A percentile compares a stretch with the other conserved stretches of the same genome.
These are phyloP conservation scores for Amphirosellinia nigrospora DNA, from an alignment of 495 filamentous ascomycete genomes.

Conservation along the genomic window DNA sequence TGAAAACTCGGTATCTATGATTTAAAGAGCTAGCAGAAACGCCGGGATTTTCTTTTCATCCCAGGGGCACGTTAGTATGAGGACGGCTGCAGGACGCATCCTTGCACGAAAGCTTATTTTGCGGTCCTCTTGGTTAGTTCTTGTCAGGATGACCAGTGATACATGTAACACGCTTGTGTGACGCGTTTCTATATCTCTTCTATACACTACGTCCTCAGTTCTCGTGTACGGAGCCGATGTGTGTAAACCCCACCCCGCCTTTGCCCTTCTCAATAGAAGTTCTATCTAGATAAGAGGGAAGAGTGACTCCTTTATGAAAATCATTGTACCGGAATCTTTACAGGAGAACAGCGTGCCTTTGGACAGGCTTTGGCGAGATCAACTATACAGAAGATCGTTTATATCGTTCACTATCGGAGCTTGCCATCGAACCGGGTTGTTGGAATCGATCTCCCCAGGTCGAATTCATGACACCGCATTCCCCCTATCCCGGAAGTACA, in stretches of 20 bases:
- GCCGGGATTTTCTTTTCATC: not conserved
- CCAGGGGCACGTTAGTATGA: constrained; percentile 3
- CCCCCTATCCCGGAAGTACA: not conserved
- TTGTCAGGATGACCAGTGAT: not conserved
- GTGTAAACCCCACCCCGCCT: not conserved
- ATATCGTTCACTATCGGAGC: not conserved
- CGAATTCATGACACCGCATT: not conserved
- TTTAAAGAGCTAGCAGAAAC: constrained; percentile 12
- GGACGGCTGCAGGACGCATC: not conserved
- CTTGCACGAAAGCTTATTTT: constrained; percentile 24
- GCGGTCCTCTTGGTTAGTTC: not conserved
- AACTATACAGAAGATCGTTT: not conserved
- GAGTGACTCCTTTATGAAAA: too few species aligned
- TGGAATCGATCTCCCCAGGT: not conserved
- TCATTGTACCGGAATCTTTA: not conserved
- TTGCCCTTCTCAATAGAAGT: not conserved
- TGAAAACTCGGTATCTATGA: not conserved
- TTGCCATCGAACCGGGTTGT: too few species aligned
- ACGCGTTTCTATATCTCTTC: not conserved
- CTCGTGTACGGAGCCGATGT: not conserved
- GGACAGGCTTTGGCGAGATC: not conserved
- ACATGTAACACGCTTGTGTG: constrained; percentile 5
- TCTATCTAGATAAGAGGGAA: not conserved
- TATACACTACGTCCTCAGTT: not conserved
- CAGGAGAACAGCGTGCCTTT: not conserved